Conservation (phyloP, 2,329 filamentous ascomycete genomes). For the Volutella citrinella region DNA sequence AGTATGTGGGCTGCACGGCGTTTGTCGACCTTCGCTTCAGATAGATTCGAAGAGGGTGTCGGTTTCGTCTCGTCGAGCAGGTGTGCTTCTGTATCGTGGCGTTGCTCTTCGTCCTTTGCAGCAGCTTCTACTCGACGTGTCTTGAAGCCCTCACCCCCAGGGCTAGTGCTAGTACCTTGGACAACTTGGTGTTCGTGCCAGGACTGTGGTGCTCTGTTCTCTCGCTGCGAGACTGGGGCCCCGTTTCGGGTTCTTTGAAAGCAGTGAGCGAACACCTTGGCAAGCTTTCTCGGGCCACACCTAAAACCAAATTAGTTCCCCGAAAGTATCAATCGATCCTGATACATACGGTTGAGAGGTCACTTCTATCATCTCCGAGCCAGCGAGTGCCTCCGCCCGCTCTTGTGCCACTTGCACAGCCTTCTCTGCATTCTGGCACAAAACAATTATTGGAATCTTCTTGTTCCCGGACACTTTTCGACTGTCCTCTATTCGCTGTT, state of each 20-base stretch:
- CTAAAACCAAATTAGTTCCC: slow-evolving; percentile 8
- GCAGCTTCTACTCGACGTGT: no score
- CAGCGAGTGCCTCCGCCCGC: slow-evolving; percentile 18
- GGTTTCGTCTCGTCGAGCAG: no score
- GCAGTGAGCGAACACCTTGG: slow-evolving; percentile 25
- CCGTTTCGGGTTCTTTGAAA: slow-evolving; percentile 14
- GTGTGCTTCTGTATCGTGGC: no score
- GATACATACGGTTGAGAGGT: slow-evolving; percentile 31
- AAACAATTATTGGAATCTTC: slow-evolving; percentile 25
- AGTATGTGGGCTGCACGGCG: slow-evolving; percentile 24
- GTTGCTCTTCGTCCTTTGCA: neutral
- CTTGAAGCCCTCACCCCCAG: no score
- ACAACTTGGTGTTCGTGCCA: no score
- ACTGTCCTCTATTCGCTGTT: slow-evolving; percentile 14
- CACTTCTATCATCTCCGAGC: slow-evolving; percentile 26
- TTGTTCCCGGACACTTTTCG: neutral
- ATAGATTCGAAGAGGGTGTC: no score
- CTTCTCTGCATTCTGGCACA: slow-evolving; percentile 28
- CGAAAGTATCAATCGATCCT: no score
- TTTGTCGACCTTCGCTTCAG: no score
- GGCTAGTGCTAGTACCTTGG: no score
- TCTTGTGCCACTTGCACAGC: slow-evolving; percentile 22
- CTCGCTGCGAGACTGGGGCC: no score
- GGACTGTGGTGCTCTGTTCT: no score
- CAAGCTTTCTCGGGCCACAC: slow-evolving; percentile 28